phyloP scores from a whole-genome alignment of 257 asterid genomes.

The Parsonsia alboflavescens region DNA sequence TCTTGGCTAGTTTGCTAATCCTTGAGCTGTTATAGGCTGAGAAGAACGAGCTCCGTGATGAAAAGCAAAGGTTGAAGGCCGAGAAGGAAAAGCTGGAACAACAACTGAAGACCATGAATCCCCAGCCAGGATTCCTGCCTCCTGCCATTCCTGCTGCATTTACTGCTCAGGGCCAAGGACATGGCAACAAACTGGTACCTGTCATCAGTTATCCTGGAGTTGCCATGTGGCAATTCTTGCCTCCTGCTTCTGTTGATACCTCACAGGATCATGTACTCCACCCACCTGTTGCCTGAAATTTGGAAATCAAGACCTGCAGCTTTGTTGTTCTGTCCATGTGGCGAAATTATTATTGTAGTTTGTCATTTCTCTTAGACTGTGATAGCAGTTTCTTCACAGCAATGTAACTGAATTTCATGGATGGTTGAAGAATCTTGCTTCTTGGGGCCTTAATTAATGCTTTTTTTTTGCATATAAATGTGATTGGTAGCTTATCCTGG shows the following conservation, averaged over 20 bases:
- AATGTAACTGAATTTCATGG: constrained; percentile 39
- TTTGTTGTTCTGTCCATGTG: constrained; percentile 12
- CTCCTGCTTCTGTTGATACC: constrained; percentile 94
- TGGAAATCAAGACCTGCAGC: constrained; percentile 19
- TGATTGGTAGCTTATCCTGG: constrained; percentile 18
- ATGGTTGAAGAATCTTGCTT: constrained; percentile 22
- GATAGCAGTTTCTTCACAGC: constrained; percentile 20
- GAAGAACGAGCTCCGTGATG: constrained; percentile 90
- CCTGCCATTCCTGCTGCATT: constrained; percentile 59
- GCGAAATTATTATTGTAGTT: constrained; percentile 29
- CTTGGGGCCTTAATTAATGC: constrained; percentile 14
- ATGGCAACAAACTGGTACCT: constrained; percentile 81
- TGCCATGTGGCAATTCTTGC: constrained; percentile 99
- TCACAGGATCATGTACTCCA: constrained; percentile 97
- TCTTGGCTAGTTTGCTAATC: neutral
- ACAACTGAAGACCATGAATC: constrained; percentile 64
- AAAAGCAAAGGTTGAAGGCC: constrained; percentile 78
- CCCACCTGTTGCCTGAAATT: constrained; percentile 81
- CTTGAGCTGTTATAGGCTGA: constrained; percentile 46
- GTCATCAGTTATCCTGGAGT: constrained; percentile 88
- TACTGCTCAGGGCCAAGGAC: constrained; percentile 55
- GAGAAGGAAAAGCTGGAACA: constrained; percentile 93
- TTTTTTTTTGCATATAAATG: constrained; percentile 31
- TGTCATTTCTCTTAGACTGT: constrained; percentile 27
- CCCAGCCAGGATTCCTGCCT: constrained; percentile 47